Evolutionary conservation across 148 eudicot species (phyloP), one percentile per base, ranked within the genome.

Genomic region (Beta vulgaris): DNA sequence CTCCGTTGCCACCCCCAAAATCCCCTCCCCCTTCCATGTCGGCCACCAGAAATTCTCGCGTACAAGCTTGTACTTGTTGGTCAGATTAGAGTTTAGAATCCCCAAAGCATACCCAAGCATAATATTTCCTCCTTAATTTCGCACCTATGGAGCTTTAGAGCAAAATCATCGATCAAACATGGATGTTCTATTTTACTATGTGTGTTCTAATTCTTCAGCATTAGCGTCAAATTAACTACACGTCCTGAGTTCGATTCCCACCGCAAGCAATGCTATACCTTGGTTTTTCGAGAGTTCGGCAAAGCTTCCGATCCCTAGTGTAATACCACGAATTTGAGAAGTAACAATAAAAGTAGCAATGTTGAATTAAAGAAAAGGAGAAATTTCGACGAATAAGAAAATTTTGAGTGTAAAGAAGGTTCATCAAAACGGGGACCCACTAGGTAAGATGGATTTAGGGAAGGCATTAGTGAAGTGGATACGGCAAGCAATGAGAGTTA

Each of bases 371-470:
- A 36, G 1, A 10, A 75, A 28, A 40, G 51, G 14, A 28, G 19
- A 62, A 63, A 58, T 8, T 14, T 23, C 55, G 62, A 3, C 82
- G 6, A 74, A 46, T 32, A 25, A 2, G 10, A 68, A 59, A 26
- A 29, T 37, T 15, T 67, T 58, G 42, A 46, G 18, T 39, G 64
- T 31, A 7, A 51, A 42, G 12, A 73, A 71, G 9, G 57, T 82
- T 62, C 53, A 78, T 73, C 84, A 88, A 70, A 88, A 88, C 26
- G 97, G 97, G 9, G 97, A 92, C 49, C 97, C 97, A 0, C 29
- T 91, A 58, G 97, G 97, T 13, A 74, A 88, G 10, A 84, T 77
- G 73, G 97, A 90, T 70, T 69, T 92, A 48, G 97, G 97, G 58
- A 92, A 88, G 83, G 46, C 48, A 15, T 92, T 90, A 10, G 94